Evolutionary conservation across 1,284 basidiomycete species (phyloP).

Genomic region (Papiliotrema flavescens): DNA sequence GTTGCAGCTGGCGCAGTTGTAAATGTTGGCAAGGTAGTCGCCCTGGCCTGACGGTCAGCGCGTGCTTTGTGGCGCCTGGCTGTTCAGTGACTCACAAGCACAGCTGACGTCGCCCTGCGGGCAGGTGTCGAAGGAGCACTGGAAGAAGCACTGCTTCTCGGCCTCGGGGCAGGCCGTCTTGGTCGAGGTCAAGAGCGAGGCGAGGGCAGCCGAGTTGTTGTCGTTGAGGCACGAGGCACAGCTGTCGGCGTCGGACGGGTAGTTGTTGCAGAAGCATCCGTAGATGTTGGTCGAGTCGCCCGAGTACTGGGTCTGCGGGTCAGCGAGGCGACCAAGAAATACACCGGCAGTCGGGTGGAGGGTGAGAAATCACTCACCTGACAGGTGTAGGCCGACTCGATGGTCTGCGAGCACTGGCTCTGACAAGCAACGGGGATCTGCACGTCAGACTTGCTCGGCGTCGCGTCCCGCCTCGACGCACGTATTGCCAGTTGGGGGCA

Average conservation of each 20-base stretch:
- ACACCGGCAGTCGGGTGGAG: too few species aligned
- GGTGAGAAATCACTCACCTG: constrained; percentile 22
- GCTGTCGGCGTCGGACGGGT: constrained; percentile 34
- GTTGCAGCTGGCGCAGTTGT: constrained; percentile 49
- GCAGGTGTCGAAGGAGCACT: constrained; percentile 43
- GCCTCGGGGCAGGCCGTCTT: constrained; percentile 29
- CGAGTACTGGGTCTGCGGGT: constrained; percentile 21
- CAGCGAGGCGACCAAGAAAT: too few species aligned
- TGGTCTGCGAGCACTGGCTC: constrained; percentile 30
- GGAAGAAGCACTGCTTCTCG: constrained; percentile 33
- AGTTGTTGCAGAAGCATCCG: constrained; percentile 45
- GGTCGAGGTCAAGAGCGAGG: constrained; percentile 28
- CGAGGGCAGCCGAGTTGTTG: constrained; percentile 41
- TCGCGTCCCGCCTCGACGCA: constrained; percentile 10
- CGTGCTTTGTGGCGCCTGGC: background rate
- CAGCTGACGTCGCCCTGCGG: constrained; percentile 34
- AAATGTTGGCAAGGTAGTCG: constrained; percentile 44
- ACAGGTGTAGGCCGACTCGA: constrained; percentile 37
- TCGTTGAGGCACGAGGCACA: constrained; percentile 40
- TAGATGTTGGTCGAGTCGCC: constrained; percentile 27
- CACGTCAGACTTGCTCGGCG: background rate
- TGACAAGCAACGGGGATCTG: constrained; percentile 43
- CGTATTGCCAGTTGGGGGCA: constrained; percentile 41
- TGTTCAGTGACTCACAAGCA: constrained; percentile 32
- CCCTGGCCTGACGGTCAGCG: constrained; percentile 19